Base-by-base conservation (phyloP, 441 rosid genomes). In the Erysimum cheiri region DNA sequence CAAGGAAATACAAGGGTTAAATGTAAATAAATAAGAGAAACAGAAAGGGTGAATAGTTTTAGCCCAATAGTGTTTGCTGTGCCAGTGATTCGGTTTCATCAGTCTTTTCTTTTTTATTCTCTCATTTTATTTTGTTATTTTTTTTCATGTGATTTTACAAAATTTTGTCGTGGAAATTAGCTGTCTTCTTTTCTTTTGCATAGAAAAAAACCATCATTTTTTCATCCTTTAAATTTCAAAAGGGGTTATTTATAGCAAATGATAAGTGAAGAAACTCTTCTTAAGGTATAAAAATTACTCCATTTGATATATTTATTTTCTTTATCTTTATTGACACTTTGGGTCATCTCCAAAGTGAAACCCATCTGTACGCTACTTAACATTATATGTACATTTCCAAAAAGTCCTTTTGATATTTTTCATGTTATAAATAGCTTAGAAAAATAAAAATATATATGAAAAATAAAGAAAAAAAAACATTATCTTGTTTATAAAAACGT, bases 211-310 rank as follows among this genome's bases (percentile, higher is more conserved):
- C 36, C 36, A 74, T 67, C 37, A 75, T 68, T 56, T 72, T 13
- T 33, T 69, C 55, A 66, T 50, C 74, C 81, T 76, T 54, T 67
- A 67, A 78, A 65, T 80, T 85, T 81, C 67, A 81, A 73, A 79
- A 78, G 80, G 85, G 84, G 74, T 77, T 83, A 81, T 55, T 50
- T 28, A 35, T 81, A 80, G 85, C 82, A 84, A 69, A 56, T 35
- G 80, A 73, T 80, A 87, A 79, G 71, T 78, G 82, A 80, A 70
- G 76, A 80, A 59, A 64, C 73, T 79, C 69, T 81, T 81, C 77
- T 78, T 24, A 29, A 41, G 60, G 60, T 50, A 19, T 8, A 35
- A 26, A 12, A 54, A 17, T 13, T 12, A 29, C n/a, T n/a, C n/a
- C 28, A 2, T 14, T 48, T 36, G 15, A 50, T 12, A 43, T 2